Conservation (phyloP, 2,329 filamentous ascomycete species). For the Helicocarpus griseus region DNA sequence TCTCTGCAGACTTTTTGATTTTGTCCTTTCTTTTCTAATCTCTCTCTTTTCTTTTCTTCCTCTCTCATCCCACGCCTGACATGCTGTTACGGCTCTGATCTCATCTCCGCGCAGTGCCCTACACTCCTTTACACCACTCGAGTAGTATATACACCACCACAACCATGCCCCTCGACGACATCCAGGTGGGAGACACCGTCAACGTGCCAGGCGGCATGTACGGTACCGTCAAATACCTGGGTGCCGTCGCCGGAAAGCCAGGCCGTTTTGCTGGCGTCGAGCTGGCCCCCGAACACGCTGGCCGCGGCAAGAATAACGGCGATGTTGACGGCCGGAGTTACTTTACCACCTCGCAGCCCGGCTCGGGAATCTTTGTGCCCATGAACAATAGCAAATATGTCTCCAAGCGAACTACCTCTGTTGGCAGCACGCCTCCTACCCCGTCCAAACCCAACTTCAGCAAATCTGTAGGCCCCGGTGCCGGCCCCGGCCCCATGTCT, state of each 20-base stretch:
- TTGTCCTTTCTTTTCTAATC: not conserved
- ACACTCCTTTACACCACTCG: no score
- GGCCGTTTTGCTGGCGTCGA: conserved; percentile 91
- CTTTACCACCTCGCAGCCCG: conserved; percentile 67
- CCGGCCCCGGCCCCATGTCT: conserved; percentile 59
- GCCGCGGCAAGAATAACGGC: conserved; percentile 86
- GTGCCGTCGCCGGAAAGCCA: conserved; percentile 76
- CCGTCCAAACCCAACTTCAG: conserved; percentile 66
- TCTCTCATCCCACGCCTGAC: not conserved
- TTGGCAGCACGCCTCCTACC: conserved; percentile 55
- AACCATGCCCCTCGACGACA: conserved; percentile 35
- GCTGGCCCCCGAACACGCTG: conserved; percentile 67
- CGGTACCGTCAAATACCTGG: conserved; percentile 81
- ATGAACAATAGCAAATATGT: conserved; percentile 59
- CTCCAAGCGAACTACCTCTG: conserved; percentile 51
- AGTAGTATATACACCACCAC: not conserved
- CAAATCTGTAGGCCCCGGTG: conserved; percentile 67
- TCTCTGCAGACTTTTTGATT: not conserved
- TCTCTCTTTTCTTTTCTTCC: not conserved
- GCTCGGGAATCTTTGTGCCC: conserved; percentile 89
- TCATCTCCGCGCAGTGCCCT: not conserved
- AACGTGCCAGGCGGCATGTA: conserved; percentile 92
- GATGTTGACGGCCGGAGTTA: conserved; percentile 83
- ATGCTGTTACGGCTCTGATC: not conserved
- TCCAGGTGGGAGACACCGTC: conserved; percentile 72